Evolutionary conservation across 2,329 filamentous ascomycete genomes (phyloP).

Genomic region (Emergomyces africanus): DNA sequence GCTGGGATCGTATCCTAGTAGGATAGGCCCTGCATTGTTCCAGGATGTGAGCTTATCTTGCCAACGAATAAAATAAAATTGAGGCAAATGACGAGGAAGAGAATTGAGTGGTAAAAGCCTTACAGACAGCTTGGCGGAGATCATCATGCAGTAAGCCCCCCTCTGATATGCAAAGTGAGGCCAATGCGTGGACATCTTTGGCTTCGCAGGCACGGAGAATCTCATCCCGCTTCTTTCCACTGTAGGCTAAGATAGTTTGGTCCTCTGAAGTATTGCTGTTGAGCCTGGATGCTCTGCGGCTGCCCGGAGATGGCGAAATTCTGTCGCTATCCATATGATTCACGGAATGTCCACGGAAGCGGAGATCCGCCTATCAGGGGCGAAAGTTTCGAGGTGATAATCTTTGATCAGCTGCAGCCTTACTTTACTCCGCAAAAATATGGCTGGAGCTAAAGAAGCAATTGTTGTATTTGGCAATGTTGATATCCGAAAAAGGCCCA

Average conservation of each 20-base stretch:
- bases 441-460: neutral
- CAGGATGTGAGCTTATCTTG: neutral
- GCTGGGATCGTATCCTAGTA: slow-evolving; percentile 30
- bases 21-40: slow-evolving; percentile 36
- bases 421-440: neutral
- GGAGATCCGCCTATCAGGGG: neutral
- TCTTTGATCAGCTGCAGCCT: neutral
- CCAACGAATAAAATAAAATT: neutral
- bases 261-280: neutral
- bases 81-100: neutral
- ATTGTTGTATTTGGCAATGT: neutral
- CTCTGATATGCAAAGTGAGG: slow-evolving; percentile 45
- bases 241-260: neutral
- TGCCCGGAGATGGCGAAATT: neutral
- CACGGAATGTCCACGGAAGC: neutral
- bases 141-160: slow-evolving; percentile 57
- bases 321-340: neutral
- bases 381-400: neutral
- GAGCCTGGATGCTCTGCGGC: neutral
- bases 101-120: slow-evolving; percentile 23
- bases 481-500: neutral
- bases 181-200: slow-evolving; percentile 44
- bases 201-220: slow-evolving; percentile 50
- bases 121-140: slow-evolving; percentile 65
- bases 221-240: slow-evolving; percentile 28